Conservation (phyloP, 371 early-diverging fungal genomes). For the Entomophthora muscae region DNA sequence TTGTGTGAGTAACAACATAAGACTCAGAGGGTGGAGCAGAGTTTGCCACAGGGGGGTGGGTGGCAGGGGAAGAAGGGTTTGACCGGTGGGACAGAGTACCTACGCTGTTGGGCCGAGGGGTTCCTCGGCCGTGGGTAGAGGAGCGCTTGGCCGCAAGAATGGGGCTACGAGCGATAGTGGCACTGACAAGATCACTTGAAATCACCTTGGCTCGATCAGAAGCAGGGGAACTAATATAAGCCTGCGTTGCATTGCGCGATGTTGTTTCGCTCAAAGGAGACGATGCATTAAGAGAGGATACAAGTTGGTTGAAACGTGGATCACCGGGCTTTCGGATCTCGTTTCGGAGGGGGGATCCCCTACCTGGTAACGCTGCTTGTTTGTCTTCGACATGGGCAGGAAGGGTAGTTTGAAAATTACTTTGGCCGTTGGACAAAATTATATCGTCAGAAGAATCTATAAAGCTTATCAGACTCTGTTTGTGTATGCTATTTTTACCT, state of each 20-base stretch:
- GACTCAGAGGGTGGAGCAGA: neutral
- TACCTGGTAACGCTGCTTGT: neutral
- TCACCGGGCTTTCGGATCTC: neutral
- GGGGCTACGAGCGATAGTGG: conserved; percentile 7
- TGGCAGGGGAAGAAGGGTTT: neutral
- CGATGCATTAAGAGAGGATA: neutral
- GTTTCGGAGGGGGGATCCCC: conserved; percentile 7
- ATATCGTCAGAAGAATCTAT: neutral
- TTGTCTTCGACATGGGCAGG: neutral
- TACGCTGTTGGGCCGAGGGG: neutral
- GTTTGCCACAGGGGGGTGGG: neutral
- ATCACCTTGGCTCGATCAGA: neutral
- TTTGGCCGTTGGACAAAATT: neutral
- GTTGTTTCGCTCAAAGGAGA: neutral
- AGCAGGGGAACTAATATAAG: neutral
- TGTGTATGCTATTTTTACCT: neutral
- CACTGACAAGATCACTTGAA: conserved; percentile 7
- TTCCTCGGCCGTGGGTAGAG: neutral
- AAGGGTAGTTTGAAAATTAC: neutral
- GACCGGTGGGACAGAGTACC: neutral
- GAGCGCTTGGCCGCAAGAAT: conserved; percentile 8
- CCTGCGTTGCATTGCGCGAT: neutral
- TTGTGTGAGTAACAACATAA: neutral
- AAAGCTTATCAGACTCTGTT: neutral
- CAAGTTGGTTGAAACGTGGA: neutral